A percentile compares a stretch with the other conserved stretches of the same genome.
Evolutionary conservation across 192 early-diverging fungal species (phyloP).

Genomic region (Helicostylum pulchrum): DNA sequence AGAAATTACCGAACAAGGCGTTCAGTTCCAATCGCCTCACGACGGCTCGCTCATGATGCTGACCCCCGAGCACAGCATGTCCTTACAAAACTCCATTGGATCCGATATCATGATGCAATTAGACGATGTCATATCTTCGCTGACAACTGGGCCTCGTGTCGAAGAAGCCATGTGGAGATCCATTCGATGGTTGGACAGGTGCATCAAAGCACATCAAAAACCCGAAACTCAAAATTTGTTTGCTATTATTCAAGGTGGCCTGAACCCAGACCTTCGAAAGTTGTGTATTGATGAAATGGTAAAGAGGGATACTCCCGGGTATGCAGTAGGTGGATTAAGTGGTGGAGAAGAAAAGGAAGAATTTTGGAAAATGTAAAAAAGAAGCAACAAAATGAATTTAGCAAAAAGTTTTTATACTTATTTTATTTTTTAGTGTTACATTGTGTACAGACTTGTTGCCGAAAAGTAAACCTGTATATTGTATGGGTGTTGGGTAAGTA

Average conservation of each 20-base stretch:
- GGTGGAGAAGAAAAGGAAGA: conserved; percentile 84
- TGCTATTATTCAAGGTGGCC: conserved; percentile 86
- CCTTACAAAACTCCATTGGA: conserved; percentile 82
- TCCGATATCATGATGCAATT: conserved; percentile 92
- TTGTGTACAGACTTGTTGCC: conserved; percentile 80
- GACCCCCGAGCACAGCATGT: conserved; percentile 84
- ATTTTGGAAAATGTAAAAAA: conserved; percentile 78
- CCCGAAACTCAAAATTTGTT: conserved; percentile 78
- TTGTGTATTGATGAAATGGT: conserved; percentile 75
- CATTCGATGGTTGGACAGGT: conserved; percentile 84
- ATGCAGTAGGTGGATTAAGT: conserved; percentile 82
- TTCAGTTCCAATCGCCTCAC: conserved; percentile 83
- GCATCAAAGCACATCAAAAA: conserved; percentile 70
- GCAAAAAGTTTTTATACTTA: too few species aligned
- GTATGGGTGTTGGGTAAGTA: conserved; percentile 85
- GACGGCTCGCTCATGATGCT: conserved; percentile 77
- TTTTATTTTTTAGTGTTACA: conserved; percentile 49
- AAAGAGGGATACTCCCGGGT: conserved; percentile 77
- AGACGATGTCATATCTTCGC: conserved; percentile 84
- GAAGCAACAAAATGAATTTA: too few species aligned
- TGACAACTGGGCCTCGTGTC: conserved; percentile 76
- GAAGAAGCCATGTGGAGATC: conserved; percentile 90
- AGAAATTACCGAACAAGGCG: conserved; percentile 80
- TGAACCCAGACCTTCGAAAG: conserved; percentile 64
- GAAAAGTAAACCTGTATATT: conserved; percentile 83